Conservation (phyloP, 176 grass and related monocot genomes). For the Pontederia paniculata region DNA sequence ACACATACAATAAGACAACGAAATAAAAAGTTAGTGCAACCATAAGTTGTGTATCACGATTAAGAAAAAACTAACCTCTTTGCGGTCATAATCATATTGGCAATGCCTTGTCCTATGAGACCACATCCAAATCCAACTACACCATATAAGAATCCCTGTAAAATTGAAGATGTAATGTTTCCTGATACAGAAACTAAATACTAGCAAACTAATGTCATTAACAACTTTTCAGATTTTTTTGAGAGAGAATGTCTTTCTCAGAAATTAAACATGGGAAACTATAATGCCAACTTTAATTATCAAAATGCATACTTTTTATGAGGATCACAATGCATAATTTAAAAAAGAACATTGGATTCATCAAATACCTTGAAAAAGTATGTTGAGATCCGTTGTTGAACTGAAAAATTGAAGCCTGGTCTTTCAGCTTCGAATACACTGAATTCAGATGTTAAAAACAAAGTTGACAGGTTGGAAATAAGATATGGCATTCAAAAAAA, state of each 20-base stretch:
- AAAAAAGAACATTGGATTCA: background rate
- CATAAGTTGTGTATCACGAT: too few relatives aligned
- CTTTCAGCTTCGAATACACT: conserved; percentile 98
- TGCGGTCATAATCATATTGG: conserved; percentile 96
- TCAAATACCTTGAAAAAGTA: conserved; percentile 80
- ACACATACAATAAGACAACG: too few relatives aligned
- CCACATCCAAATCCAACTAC: conserved; percentile 79
- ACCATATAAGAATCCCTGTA: conserved; percentile 76
- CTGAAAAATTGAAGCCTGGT: conserved; percentile 65
- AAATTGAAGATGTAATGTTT: background rate
- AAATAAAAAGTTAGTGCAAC: too few relatives aligned
- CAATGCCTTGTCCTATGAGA: conserved; percentile 86
- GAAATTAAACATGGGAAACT: too few relatives aligned
- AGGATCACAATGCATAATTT: background rate
- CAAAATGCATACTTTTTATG: background rate
- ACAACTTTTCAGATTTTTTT: background rate
- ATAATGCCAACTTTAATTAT: too few relatives aligned
- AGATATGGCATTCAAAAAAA: too few relatives aligned
- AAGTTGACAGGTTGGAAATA: background rate
- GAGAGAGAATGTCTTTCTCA: too few relatives aligned
- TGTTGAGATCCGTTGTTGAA: conserved; percentile 73
- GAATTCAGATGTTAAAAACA: conserved; percentile 12
- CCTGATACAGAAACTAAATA: background rate
- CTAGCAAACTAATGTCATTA: background rate
- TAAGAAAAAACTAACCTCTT: conserved; percentile 34